Conservation (phyloP, 768 basidiomycete genomes). For the Rhodotorula diobovata region DNA sequence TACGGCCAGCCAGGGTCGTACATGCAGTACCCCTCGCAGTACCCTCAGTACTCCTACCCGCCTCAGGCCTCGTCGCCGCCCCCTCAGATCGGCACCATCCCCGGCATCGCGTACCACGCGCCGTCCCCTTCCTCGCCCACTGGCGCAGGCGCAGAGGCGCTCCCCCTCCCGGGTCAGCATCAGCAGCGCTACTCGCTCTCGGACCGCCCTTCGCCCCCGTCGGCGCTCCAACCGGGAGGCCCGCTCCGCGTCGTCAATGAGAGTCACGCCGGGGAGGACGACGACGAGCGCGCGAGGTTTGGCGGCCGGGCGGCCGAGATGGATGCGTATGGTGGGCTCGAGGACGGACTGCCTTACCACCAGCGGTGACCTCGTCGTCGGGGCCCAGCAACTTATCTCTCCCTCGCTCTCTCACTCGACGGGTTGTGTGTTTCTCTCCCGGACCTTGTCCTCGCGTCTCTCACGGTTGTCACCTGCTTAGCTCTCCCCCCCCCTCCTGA, state of each 20-base stretch:
- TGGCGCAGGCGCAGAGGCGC: not conserved
- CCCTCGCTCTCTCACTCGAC: too few relatives aligned
- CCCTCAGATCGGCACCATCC: not conserved
- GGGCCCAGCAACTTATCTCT: not conserved
- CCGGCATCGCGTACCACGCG: not conserved
- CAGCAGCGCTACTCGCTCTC: not conserved
- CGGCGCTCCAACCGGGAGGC: not conserved
- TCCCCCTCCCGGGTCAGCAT: not conserved
- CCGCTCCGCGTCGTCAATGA: conserved; percentile 8
- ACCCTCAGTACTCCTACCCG: not conserved
- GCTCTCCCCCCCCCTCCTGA: not conserved
- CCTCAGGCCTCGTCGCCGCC: not conserved
- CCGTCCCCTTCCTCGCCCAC: not conserved
- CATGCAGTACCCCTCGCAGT: not conserved
- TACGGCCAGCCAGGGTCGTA: not conserved
- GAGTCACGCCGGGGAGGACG: not conserved
- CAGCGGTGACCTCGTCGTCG: not conserved
- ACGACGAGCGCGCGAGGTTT: not conserved
- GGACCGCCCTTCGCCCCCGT: not conserved
- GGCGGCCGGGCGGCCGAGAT: not conserved
- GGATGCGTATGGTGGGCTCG: conserved; percentile 15
- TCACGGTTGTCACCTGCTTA: not conserved
- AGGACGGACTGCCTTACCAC: not conserved
- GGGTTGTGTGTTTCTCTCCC: too few relatives aligned
- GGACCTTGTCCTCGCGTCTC: not conserved